These are phyloP conservation scores for Trametes cinnabarina DNA, from an alignment of 768 basidiomycete species.

Conservation along the genomic window DNA sequence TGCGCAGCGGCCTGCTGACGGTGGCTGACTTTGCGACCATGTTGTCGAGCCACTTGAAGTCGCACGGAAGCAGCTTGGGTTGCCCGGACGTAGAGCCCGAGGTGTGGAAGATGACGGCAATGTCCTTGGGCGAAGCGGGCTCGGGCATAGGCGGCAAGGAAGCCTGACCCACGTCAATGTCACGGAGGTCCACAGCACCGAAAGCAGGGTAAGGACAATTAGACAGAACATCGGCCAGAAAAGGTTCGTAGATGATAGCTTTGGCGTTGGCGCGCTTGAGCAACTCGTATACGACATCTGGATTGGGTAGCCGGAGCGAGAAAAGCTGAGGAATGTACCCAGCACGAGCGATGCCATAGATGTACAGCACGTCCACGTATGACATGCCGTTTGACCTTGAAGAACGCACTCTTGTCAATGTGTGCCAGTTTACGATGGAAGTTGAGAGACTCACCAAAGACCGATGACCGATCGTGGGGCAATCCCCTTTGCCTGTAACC, in stretches of 20 bases:
- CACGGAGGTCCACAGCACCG: conserved; percentile 40
- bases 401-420: not conserved
- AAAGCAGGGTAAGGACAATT: conserved; percentile 50
- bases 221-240: conserved; percentile 45
- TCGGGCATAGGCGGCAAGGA: conserved; percentile 49
- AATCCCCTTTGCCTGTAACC: conserved; percentile 43
- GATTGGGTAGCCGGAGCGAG: conserved; percentile 68
- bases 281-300: conserved; percentile 63
- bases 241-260: conserved; percentile 62
- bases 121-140: conserved; percentile 29
- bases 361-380: conserved; percentile 63
- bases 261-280: conserved; percentile 53
- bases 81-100: conserved; percentile 75
- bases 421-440: not conserved
- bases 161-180: conserved; percentile 36
- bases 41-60: conserved; percentile 56
- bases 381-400: conserved; percentile 67
- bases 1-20: conserved; percentile 47
- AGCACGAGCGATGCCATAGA: conserved; percentile 63
- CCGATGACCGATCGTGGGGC: conserved; percentile 57
- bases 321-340: conserved; percentile 69
- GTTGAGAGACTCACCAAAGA: conserved; percentile 53
- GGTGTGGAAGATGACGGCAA: conserved; percentile 68
- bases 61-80: conserved; percentile 71
- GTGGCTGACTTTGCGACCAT: conserved; percentile 55